Base-by-base conservation (phyloP, 768 basidiomycete species). In the Amanita pseudoporphyria region DNA sequence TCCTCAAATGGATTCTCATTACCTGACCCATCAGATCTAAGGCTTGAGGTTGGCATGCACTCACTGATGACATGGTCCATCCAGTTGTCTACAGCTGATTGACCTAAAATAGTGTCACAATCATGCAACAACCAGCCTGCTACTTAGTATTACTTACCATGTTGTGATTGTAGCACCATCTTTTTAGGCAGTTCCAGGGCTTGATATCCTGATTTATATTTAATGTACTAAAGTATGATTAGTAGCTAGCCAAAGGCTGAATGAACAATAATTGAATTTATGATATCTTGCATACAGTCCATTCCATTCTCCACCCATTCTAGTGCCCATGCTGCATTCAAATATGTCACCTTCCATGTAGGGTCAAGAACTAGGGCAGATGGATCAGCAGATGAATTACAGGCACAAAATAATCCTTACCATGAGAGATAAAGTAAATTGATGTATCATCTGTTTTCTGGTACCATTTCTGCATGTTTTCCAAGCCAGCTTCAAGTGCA, bases 361-460 rank as follows among this genome's bases (percentile, higher is more conserved):
- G 53, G 53, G 45, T 54, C 49, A 28, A 54, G 48, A 30, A 54
- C 53, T 54, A 45, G 10, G 33, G 24, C 44, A 7, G 26, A 6
- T 19, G 6, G 12, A 31, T 14, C 5, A 26, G n/a, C 18, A 7
- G 12, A 18, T 3, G 5, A 36, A 37, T 3, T 31, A 53, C 26
- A 21, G 5, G n/a, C n/a, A n/a, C 41, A 14, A 18, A 35, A 21
- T 3, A 19, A 30, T 43, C 3, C 30, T 13, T 10, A 44, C 37
- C n/a, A 18, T 31, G 50, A 38, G 37, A 38, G 16, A 38, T 38
- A 9, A 38, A 38, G 18, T 38, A 38, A 16, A 38, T 38, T 13
- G 37, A 38, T n/a, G 37, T 38, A 19, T 38, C 37, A 38, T 38
- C 37, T 16, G 37, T 16, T 18, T 38, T 38, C 2, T 9, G n/a